phyloP scores from a whole-genome alignment of 1,284 basidiomycete genomes.

The Irpex rosettiformis region DNA sequence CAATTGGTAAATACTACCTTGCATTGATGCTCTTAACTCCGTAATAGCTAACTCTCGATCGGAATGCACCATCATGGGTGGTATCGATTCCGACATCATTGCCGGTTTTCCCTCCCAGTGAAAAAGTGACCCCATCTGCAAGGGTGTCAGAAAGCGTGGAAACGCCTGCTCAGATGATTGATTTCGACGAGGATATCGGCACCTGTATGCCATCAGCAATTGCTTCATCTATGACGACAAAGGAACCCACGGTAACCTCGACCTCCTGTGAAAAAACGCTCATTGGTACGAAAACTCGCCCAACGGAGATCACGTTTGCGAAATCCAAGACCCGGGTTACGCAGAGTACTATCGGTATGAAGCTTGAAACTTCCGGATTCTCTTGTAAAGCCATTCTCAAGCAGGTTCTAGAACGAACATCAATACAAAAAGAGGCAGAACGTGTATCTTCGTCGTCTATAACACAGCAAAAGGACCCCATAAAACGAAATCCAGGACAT shows the following conservation, averaged over 20 bases:
- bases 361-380: neutral
- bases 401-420: neutral
- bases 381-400: neutral
- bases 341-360: slow-evolving; percentile 8
- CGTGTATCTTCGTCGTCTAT: neutral
- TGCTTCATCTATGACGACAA: neutral
- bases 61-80: neutral
- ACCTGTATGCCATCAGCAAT: slow-evolving; percentile 8
- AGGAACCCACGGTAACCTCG: neutral
- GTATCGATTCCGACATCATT: neutral
- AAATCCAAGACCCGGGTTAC: neutral
- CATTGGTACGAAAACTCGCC: neutral
- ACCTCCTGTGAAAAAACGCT: neutral
- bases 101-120: neutral
- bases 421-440: neutral
- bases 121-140: neutral
- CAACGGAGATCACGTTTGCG: slow-evolving; percentile 2
- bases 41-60: neutral
- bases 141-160: neutral
- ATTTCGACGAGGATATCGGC: slow-evolving; percentile 18
- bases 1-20: too few relatives aligned
- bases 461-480: neutral
- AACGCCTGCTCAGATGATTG: neutral
- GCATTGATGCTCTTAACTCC: neutral
- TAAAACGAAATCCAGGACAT: neutral